Evolutionary conservation across 257 asterid genomes (phyloP).

Genomic region (Dorcoceras hygrometricum): DNA sequence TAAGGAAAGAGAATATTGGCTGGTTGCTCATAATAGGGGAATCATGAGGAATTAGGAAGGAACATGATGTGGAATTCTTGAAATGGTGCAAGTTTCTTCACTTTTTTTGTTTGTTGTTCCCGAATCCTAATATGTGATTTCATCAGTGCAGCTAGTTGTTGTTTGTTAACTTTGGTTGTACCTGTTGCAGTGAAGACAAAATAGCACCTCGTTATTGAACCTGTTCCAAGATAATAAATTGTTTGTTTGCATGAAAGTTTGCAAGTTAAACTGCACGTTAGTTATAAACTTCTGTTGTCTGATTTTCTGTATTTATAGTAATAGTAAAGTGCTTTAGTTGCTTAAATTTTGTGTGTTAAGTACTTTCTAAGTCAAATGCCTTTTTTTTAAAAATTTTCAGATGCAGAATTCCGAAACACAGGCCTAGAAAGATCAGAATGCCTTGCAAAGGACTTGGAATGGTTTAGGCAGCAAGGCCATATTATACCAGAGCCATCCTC

Average conservation of each 20-base stretch:
- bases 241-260: not conserved
- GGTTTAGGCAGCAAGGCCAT: constrained; percentile 83
- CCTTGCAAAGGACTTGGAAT: constrained; percentile 76
- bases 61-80: not conserved
- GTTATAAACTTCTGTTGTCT: not conserved
- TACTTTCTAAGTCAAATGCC: constrained; percentile 1
- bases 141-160: not conserved
- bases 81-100: not conserved
- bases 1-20: not conserved
- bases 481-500: constrained; percentile 74
- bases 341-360: constrained; percentile 2
- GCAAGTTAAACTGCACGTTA: not conserved
- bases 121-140: not conserved
- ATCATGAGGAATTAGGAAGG: not conserved
- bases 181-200: not conserved
- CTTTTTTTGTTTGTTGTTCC: not conserved
- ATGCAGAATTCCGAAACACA: constrained; percentile 83
- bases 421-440: constrained; percentile 81
- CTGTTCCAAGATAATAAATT: not conserved
- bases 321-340: not conserved
- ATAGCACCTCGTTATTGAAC: not conserved
- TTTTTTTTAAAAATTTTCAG: constrained; percentile 39
- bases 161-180: not conserved
- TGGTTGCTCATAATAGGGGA: not conserved
- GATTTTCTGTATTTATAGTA: not conserved